Conservation (phyloP, 352 stramenopile species). For the Saprolegnia parasitica region DNA sequence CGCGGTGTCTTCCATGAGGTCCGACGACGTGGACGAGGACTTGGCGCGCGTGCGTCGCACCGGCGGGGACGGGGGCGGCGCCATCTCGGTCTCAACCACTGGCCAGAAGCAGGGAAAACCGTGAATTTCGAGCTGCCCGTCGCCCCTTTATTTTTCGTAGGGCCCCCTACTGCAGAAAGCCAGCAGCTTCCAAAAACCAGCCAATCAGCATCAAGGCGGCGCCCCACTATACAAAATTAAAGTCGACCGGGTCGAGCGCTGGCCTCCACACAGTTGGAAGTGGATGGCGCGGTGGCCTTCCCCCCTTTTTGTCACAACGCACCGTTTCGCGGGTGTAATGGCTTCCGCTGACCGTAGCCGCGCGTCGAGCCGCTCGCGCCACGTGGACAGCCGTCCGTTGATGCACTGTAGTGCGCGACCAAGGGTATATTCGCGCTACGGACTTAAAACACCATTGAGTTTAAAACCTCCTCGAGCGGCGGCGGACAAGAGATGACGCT, state of each 20-base stretch:
- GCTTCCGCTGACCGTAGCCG: neutral
- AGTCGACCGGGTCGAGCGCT: neutral
- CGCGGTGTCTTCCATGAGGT: neutral
- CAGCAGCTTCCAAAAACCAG: neutral
- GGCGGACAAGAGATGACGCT: neutral
- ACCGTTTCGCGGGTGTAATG: neutral
- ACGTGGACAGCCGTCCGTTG: too few species aligned
- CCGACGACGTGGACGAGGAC: neutral
- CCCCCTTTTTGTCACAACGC: neutral
- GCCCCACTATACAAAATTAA: neutral
- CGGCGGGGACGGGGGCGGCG: neutral
- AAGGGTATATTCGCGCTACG: too few species aligned
- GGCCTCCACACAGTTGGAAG: neutral
- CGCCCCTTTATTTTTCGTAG: neutral
- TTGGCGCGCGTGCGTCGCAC: conserved; percentile 1
- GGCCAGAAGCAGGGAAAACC: conserved; percentile 1
- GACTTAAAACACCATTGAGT: too few species aligned
- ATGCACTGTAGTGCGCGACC: too few species aligned
- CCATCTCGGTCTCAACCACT: neutral
- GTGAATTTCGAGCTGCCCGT: neutral
- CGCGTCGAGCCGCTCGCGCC: too few species aligned
- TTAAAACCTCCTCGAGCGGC: too few species aligned
- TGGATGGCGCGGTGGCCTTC: neutral
- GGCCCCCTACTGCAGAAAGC: neutral
- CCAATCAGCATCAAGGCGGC: neutral